phyloP scores from a whole-genome alignment of 306 rosid species.

The Lathyrus aphaca region DNA sequence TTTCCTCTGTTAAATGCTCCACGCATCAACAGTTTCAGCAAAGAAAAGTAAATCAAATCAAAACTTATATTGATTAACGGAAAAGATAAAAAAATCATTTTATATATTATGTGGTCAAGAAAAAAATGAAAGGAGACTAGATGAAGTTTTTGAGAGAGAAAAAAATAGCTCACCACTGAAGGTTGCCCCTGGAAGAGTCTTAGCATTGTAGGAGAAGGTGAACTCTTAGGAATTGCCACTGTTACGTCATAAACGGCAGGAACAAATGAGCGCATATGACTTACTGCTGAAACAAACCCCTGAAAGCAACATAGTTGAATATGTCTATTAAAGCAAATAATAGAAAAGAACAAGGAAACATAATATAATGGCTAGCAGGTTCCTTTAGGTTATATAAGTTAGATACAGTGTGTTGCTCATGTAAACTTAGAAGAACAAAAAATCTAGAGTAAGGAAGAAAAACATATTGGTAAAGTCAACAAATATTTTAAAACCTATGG shows the following conservation, averaged over 20 bases:
- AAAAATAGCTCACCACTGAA: slow-evolving; percentile 70
- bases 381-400: not conserved
- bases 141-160: not conserved
- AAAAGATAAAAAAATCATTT: not conserved
- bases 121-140: slow-evolving; percentile 3
- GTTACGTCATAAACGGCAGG: slow-evolving; percentile 86
- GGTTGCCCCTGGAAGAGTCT: slow-evolving; percentile 84
- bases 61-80: slow-evolving; percentile 22
- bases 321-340: not conserved
- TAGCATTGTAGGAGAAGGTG: slow-evolving; percentile 88
- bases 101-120: not conserved
- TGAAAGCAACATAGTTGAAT: slow-evolving; percentile 45
- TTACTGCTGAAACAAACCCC: slow-evolving; percentile 90
- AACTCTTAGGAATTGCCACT: slow-evolving; percentile 77
- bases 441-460: slow-evolving; percentile 16
- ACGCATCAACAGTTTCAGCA: not conserved
- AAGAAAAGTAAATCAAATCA: not conserved
- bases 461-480: slow-evolving; percentile 18
- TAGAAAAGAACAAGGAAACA: slow-evolving; percentile 11
- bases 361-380: not conserved
- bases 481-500: slow-evolving; percentile 1
- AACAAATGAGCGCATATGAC: slow-evolving; percentile 82
- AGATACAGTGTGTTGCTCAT: not conserved
- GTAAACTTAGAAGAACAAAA: slow-evolving; percentile 28
- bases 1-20: slow-evolving; percentile 8